A percentile compares a stretch with the other conserved stretches of the same genome.
phyloP scores from a whole-genome alignment of 345 rosid species.

The Eucalyptus melliodora region DNA sequence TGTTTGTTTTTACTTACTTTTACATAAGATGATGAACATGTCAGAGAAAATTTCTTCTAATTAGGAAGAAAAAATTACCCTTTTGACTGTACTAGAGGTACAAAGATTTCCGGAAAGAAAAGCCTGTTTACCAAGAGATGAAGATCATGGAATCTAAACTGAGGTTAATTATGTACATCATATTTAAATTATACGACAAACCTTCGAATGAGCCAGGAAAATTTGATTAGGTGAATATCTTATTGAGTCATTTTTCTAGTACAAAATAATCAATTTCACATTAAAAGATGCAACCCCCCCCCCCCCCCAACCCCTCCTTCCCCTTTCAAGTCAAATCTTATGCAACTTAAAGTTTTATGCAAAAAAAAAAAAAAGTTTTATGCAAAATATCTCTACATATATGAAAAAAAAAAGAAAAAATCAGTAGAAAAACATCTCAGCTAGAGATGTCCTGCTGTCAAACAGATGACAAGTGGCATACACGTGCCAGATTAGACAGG shows the following conservation, averaged over 20 bases:
- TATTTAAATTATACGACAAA: neutral
- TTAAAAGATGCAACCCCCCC: neutral
- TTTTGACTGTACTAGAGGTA: neutral
- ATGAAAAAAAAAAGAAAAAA: neutral
- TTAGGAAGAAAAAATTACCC: neutral
- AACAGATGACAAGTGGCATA: neutral
- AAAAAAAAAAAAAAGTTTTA: neutral
- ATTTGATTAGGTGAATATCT: neutral
- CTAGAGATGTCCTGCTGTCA: neutral
- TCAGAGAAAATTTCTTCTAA: neutral
- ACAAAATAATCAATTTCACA: neutral
- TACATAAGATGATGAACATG: neutral
- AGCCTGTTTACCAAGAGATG: neutral
- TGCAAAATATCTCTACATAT: neutral
- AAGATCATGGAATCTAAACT: neutral
- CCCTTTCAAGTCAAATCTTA: neutral
- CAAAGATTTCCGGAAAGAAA: neutral
- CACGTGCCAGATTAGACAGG: neutral
- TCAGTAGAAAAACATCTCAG: neutral
- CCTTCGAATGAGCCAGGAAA: neutral
- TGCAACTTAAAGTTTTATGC: neutral
- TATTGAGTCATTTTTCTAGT: neutral
- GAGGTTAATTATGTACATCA: neutral
- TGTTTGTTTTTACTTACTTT: neutral
- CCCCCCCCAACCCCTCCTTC: rapidly evolving